Conservation (phyloP, 2,329 filamentous ascomycete species). For the Dissoconium aciculare region DNA sequence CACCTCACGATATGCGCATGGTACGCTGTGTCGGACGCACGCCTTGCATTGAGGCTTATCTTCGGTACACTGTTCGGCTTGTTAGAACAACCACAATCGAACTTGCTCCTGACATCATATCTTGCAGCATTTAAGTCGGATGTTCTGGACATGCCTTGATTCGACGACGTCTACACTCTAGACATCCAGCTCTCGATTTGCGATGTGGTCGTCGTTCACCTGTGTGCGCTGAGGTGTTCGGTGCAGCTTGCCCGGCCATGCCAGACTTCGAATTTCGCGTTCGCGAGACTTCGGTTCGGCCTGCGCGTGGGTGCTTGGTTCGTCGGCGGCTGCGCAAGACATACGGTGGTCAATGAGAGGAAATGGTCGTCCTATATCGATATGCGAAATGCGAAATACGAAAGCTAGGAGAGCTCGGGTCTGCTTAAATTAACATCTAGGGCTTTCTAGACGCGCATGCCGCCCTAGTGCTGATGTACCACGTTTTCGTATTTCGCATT, state of each 20-base stretch:
- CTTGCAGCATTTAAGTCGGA: background rate
- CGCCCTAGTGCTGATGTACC: no score
- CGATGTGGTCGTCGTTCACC: constrained; percentile 7
- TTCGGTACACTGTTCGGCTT: constrained; percentile 2
- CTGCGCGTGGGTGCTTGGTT: background rate
- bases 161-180: constrained; percentile 13
- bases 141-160: constrained; percentile 14
- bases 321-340: background rate
- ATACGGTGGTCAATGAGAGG: background rate
- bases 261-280: no score
- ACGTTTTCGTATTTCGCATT: no score
- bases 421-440: no score
- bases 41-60: constrained; percentile 3
- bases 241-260: no score
- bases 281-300: no score
- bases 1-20: constrained; percentile 5
- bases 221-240: no score
- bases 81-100: background rate
- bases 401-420: no score
- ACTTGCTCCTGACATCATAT: background rate
- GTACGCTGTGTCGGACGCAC: constrained; percentile 1
- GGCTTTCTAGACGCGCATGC: no score
- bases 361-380: background rate
- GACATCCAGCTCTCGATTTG: constrained; percentile 12
- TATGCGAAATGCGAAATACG: background rate